Base-by-base conservation (phyloP, 2,329 filamentous ascomycete species). In the Elsinoe australis region DNA sequence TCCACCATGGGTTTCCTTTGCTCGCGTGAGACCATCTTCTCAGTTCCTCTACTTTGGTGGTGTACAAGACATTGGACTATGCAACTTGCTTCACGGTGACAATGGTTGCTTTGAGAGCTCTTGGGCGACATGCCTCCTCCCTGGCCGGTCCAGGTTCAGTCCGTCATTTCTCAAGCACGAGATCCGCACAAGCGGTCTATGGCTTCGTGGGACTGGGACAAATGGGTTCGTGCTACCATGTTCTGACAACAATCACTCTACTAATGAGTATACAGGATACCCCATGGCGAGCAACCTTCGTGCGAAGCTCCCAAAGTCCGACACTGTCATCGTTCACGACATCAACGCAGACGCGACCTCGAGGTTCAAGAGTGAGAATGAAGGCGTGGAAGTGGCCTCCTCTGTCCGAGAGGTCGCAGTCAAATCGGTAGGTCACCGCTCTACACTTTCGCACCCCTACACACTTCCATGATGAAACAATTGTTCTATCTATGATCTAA, bases 271-370 rank as follows among this genome's bases (percentile, higher is more conserved):
- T 42, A 19, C 52, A 83, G 82, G 83, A 39, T 85, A 80, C 55
- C 77, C 80, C 39, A 87, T 87, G 83, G 83, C 83, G 28, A 76
- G 73, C 62, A 87, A 85, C 57, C 70, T 87, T 4, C 74, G 81
- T 56, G 71, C 76, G 29, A 85, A 84, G 61, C 73, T 85, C 22
- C 76, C 80, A 3, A 65, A 70, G 17, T 70, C 72, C 7, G 83
- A 87, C 61, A 78, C 70, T 0, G 63, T 87, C 39, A 70, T 79
- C 51, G 66, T 87, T 24, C 78, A 79, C 58, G 83, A 87, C 60
- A 72, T 83, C 53, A 85, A 85, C 58, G 63, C 70, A 14, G 68
- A 72, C 29, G 70, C 75, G 2, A 71, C 73, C 1, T 64, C 74
- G 53, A 70, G 70, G 53, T 84, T 86, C 56, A 67, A 73, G 9